Evolutionary conservation across 1,284 basidiomycete species (phyloP).

Genomic region (Laetiporus sulphureus): DNA sequence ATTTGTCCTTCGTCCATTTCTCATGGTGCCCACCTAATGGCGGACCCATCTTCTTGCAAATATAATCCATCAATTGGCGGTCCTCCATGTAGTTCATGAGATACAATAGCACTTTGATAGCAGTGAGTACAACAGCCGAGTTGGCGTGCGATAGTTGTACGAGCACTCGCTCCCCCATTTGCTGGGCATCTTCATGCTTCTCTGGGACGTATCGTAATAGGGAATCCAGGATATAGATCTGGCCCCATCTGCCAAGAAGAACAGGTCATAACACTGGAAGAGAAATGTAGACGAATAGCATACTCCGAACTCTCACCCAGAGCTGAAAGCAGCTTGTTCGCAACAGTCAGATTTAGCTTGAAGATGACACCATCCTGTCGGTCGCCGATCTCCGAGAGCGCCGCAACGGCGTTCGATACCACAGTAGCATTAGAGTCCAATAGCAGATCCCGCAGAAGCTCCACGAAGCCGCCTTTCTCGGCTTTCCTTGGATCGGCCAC

Average conservation of each 20-base stretch:
- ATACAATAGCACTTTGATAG: slow-evolving; percentile 93
- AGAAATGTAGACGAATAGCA: slow-evolving; percentile 24
- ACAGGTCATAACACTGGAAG: slow-evolving; percentile 3
- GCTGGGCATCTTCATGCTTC: slow-evolving; percentile 82
- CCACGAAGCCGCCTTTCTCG: slow-evolving; percentile 82
- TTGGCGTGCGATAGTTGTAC: slow-evolving; percentile 90
- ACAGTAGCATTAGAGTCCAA: slow-evolving; percentile 93
- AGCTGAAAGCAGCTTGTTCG: slow-evolving; percentile 80
- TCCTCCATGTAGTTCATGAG: slow-evolving; percentile 99
- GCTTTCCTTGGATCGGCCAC: slow-evolving; percentile 79
- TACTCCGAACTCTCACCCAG: slow-evolving; percentile 90
- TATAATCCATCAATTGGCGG: slow-evolving; percentile 76
- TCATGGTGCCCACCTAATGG: slow-evolving; percentile 64
- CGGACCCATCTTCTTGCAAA: slow-evolving; percentile 97
- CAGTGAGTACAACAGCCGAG: slow-evolving; percentile 90
- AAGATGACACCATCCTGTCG: slow-evolving; percentile 87
- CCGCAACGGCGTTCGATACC: slow-evolving; percentile 90
- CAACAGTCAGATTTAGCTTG: slow-evolving; percentile 76
- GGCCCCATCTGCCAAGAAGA: slow-evolving; percentile 76
- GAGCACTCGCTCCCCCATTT: slow-evolving; percentile 90
- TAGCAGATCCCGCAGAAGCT: slow-evolving; percentile 82
- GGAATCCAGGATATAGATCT: slow-evolving; percentile 96
- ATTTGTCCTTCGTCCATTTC: background rate
- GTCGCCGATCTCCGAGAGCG: slow-evolving; percentile 89
- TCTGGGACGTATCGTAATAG: slow-evolving; percentile 91